Evolutionary conservation across 805 yeast species (phyloP), one percentile per base, ranked within the genome.

Genomic region (Candida sonorensis): DNA sequence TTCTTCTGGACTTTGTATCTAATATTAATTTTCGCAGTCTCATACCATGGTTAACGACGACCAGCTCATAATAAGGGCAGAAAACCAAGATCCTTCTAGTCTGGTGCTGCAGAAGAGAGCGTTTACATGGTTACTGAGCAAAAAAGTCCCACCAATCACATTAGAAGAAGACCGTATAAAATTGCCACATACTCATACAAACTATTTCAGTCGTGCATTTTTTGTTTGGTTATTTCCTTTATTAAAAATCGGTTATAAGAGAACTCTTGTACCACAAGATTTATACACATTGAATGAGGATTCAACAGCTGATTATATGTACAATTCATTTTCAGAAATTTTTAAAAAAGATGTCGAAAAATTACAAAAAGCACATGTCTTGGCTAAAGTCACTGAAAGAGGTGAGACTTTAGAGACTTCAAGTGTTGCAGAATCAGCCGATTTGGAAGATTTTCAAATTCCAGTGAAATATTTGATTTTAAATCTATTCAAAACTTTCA

Each of bases 201-300:
- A 67, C 39, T 32, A 50, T 2, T n/a, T 75, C 2, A 65, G 61
- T 10, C 55, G 68, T 38, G 41, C 65, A 13, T 70, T 76, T 44
- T 75, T 81, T 51, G 67, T 78, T 74, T 83, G 90, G 88, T 55
- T 82, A 28, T 46, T 57, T 17, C 87, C 87, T 0, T 45, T 82
- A 25, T 56, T 83, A 63, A 58, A 55, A 11, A 69, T 71, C 7
- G 92, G 94, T 6, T 82, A 82, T 53, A 78, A 75, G 52, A 65
- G 92, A 48, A 80, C 88, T 0, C 56, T 83, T 27, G 72, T 70
- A 26, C 75, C 81, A 2, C 67, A 71, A 29, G 92, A 83, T 55
- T 50, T 81, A 42, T 81, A 51, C 42, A 48, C 48, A 18, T 51
- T 74, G 39, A 69, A 67, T 14, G 61, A 63, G 2, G 57, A 59